Conservation (phyloP, 163 green algal genomes). For the Volvox carteri region DNA sequence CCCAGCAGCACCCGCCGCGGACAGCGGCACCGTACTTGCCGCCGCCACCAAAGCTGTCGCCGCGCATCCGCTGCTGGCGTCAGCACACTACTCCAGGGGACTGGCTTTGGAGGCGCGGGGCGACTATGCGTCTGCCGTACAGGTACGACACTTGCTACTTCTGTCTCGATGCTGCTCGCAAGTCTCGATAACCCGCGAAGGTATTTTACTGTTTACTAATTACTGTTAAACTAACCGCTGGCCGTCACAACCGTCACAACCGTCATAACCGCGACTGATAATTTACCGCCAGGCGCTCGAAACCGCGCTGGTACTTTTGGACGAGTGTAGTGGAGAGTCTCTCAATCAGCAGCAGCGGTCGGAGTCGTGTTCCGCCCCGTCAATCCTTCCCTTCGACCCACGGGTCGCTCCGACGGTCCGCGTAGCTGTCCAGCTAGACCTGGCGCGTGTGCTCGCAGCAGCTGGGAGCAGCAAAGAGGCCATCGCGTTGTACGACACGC, state of each 20-base stretch:
- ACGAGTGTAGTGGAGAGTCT: not conserved
- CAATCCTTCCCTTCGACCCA: constrained; percentile 2
- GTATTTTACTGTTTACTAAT: not conserved
- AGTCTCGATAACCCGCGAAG: no score
- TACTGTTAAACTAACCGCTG: not conserved
- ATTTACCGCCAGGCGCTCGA: constrained; percentile 15
- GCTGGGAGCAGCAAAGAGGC: constrained; percentile 33
- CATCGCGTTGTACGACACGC: constrained; percentile 9
- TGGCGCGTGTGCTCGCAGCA: constrained; percentile 53
- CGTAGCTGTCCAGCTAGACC: constrained; percentile 48
- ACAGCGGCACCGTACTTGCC: constrained; percentile 30
- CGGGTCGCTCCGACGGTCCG: not conserved
- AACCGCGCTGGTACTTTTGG: constrained; percentile 53
- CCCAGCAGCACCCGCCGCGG: no score
- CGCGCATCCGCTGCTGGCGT: constrained; percentile 77
- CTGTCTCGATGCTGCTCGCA: no score
- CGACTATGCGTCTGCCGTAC: constrained; percentile 38
- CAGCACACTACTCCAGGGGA: constrained; percentile 64
- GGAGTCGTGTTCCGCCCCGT: not conserved
- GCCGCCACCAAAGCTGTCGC: constrained; percentile 62
- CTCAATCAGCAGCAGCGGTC: no score
- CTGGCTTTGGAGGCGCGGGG: constrained; percentile 69
- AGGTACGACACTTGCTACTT: constrained; percentile 4
- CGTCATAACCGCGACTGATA: not conserved
- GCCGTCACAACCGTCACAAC: not conserved